Evolutionary conservation across 2,329 filamentous ascomycete genomes (phyloP), one percentile per base, ranked within the genome.

Genomic region (Microsporum audouinii): DNA sequence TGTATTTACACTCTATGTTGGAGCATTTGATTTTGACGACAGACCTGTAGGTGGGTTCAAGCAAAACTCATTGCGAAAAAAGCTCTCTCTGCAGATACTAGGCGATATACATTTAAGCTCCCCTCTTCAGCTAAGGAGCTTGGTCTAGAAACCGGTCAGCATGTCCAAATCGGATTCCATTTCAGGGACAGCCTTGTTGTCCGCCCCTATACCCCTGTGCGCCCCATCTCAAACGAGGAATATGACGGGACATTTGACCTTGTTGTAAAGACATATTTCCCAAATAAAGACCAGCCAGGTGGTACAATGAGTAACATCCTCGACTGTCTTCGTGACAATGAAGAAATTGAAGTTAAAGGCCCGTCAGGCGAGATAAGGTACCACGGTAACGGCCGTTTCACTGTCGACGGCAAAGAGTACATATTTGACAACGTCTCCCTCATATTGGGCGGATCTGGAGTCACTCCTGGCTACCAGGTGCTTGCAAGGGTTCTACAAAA

Each of bases 221-320:
- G 75, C 8, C 80, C 80, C 0, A 59, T 65, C 31, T 59, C 60
- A n/a, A 61, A 63, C 36, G 58, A 60, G 41, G 60, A 78, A 57
- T 71, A 75, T 27, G 69, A 76, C 53, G 76, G 76, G 3, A 79
- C 75, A 0, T 81, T 81, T 64, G 72, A 81, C 17, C 71, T 81
- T 1, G 75, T 76, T 0, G 72, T 81, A 41, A 81, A 82, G 64
- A 81, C 79, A 0, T 82, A 82, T 66, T 79, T 78, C 60, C 79
- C 80, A 0, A 73, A 70, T 41, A 63, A 71, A 0, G 69, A 70
- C 1, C 77, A 81, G 63, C 79, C 80, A 0, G 80, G 80, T 12
- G 79, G 80, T n/a, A 79, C 80, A 7, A 75, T 83, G 70, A 77
- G 73, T 47, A 81, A 81, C 61, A 77, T 82, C 58, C 75, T 82